Conservation (phyloP, 2,329 filamentous ascomycete genomes). For the Pyrenophora seminiperda region DNA sequence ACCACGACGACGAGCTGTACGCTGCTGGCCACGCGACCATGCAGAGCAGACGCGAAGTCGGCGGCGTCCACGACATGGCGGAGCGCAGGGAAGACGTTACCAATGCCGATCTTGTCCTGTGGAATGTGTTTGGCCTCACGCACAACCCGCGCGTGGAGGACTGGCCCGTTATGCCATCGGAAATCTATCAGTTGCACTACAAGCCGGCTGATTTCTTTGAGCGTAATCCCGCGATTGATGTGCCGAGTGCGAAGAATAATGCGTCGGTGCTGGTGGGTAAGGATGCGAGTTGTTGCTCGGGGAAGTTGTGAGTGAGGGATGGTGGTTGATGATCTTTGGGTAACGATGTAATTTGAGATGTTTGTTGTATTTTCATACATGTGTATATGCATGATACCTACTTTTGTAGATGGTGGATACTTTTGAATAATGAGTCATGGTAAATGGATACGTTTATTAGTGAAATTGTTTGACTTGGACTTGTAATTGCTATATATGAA, state of each 20-base stretch:
- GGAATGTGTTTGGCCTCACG: conserved; percentile 57
- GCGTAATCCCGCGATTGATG: conserved; percentile 59
- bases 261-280: conserved; percentile 38
- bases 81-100: conserved; percentile 50
- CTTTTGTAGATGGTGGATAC: no score
- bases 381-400: no score
- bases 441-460: no score
- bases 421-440: no score
- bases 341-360: no score
- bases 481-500: no score
- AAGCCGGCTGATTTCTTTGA: conserved; percentile 61
- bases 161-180: conserved; percentile 58
- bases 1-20: conserved; percentile 58
- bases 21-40: conserved; percentile 57
- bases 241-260: conserved; percentile 49
- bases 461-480: no score
- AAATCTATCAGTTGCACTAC: conserved; percentile 55
- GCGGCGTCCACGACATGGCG: conserved; percentile 53
- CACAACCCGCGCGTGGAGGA: conserved; percentile 59
- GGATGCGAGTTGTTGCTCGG: conserved; percentile 25
- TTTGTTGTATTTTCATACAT: not conserved
- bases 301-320: conserved; percentile 26
- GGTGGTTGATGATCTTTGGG: no score
- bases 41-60: conserved; percentile 52
- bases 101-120: conserved; percentile 57